Conservation (phyloP, 306 rosid genomes). For the Parietaria judaica region DNA sequence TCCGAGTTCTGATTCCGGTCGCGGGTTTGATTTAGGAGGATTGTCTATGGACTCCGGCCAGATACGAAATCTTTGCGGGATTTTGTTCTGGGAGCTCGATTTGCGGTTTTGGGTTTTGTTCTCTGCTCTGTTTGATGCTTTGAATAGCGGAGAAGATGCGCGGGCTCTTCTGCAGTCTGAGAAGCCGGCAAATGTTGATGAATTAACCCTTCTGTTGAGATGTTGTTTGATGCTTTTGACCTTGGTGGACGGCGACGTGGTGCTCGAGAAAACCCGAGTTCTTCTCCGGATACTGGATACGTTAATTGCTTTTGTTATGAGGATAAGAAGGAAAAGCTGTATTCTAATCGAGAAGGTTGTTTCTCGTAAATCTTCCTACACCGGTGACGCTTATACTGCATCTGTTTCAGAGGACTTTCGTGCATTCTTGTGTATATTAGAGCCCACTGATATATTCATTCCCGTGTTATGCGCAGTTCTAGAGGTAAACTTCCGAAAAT, state of each 20-base stretch:
- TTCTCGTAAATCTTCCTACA: conserved; percentile 19
- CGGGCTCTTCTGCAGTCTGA: conserved; percentile 14
- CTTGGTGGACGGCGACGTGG: conserved; percentile 25
- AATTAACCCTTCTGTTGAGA: conserved; percentile 44
- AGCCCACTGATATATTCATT: conserved; percentile 36
- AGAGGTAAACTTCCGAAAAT: conserved; percentile 39
- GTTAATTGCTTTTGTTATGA: conserved; percentile 22
- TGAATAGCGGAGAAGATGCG: conserved; percentile 8
- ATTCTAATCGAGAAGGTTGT: conserved; percentile 29
- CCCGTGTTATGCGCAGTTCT: conserved; percentile 50
- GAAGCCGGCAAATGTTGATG: conserved; percentile 30
- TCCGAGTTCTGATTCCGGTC: conserved; percentile 10
- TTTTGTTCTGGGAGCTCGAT: conserved; percentile 42
- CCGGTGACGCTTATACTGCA: conserved; percentile 8
- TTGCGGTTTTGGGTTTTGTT: conserved; percentile 27
- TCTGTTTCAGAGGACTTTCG: conserved; percentile 25
- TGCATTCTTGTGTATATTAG: conserved; percentile 31
- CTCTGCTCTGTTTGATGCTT: conserved; percentile 19
- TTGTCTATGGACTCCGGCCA: conserved; percentile 11
- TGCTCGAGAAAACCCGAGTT: conserved; percentile 27
- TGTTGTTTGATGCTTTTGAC: conserved; percentile 46
- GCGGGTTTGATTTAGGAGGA: conserved; percentile 14
- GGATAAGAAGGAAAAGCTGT: conserved; percentile 13
- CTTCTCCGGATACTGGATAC: conserved; percentile 31
- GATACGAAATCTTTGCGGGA: conserved; percentile 23